Conservation (phyloP, 2,329 filamentous ascomycete genomes). For the Dactylellina cionopaga region DNA sequence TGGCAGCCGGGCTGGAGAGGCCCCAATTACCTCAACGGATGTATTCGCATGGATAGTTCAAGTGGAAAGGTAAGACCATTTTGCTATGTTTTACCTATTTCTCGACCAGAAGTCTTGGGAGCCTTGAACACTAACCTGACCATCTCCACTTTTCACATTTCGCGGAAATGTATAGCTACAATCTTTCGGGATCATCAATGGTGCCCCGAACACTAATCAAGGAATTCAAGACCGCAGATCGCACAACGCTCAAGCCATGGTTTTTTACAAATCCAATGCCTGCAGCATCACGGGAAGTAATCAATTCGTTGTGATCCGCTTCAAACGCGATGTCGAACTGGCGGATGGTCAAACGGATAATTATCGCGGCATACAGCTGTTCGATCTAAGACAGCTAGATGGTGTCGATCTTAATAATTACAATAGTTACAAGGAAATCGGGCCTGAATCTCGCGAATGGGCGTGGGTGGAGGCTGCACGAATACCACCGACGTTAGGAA, state of each 20-base stretch:
- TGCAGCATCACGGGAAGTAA: slow-evolving; percentile 4
- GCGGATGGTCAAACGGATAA: neutral
- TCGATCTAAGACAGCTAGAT: slow-evolving; percentile 6
- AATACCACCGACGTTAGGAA: neutral
- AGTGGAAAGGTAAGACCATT: neutral
- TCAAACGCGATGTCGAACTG: neutral
- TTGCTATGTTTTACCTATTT: neutral
- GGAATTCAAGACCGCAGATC: neutral
- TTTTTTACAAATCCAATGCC: slow-evolving; percentile 21
- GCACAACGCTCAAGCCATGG: slow-evolving; percentile 2
- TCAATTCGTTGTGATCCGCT: slow-evolving; percentile 24
- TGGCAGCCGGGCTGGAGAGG: slow-evolving; percentile 36
- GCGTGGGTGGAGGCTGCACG: neutral
- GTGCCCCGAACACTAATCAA: neutral
- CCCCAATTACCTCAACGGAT: neutral
- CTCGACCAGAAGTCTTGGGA: too few species aligned
- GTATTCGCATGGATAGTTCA: neutral
- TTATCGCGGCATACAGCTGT: slow-evolving; percentile 20
- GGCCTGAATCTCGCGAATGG: neutral
- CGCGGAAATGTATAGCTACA: slow-evolving; percentile 10
- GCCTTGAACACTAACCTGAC: too few species aligned
- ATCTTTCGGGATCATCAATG: slow-evolving; percentile 31
- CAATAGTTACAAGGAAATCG: slow-evolving; percentile 22
- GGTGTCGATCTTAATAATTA: slow-evolving; percentile 13
- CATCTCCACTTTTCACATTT: neutral